Conservation (phyloP, 306 rosid genomes). For the Cercis canadensis region DNA sequence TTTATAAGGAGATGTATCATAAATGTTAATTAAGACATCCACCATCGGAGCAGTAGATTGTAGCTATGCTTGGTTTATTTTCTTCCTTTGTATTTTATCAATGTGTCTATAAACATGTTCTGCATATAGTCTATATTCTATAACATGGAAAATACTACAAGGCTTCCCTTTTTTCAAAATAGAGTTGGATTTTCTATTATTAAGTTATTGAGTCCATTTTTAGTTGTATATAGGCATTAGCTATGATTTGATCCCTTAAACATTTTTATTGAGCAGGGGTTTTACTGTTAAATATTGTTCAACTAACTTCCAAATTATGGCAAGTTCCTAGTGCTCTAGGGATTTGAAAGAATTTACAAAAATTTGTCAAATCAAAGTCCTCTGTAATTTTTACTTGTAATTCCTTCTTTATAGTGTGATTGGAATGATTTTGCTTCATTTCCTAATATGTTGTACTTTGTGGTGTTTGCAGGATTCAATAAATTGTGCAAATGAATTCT, state of each 20-base stretch:
- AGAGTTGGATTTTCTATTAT: not conserved
- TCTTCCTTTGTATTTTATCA: not conserved
- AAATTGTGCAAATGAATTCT: conserved; percentile 77
- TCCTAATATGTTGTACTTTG: conserved; percentile 20
- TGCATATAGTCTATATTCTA: not conserved
- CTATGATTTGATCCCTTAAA: not conserved
- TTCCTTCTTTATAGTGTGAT: not conserved
- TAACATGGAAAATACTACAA: not conserved
- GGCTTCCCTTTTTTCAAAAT: not conserved
- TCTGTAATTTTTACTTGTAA: not conserved
- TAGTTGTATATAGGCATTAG: not conserved
- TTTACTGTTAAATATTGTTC: not conserved
- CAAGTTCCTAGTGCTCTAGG: not conserved
- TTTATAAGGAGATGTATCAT: not conserved
- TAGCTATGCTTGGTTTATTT: not conserved
- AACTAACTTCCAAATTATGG: not conserved
- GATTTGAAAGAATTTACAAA: not conserved
- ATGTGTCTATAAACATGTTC: not conserved
- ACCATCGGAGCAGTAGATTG: too few species aligned
- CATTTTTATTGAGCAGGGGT: not conserved
- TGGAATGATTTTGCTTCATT: conserved; percentile 20
- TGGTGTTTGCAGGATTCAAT: conserved; percentile 70
- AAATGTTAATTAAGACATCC: not conserved
- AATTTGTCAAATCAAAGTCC: not conserved
- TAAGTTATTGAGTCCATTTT: not conserved